Conservation (phyloP, 176 grass and related monocot species). For the Carex myosuroides region DNA sequence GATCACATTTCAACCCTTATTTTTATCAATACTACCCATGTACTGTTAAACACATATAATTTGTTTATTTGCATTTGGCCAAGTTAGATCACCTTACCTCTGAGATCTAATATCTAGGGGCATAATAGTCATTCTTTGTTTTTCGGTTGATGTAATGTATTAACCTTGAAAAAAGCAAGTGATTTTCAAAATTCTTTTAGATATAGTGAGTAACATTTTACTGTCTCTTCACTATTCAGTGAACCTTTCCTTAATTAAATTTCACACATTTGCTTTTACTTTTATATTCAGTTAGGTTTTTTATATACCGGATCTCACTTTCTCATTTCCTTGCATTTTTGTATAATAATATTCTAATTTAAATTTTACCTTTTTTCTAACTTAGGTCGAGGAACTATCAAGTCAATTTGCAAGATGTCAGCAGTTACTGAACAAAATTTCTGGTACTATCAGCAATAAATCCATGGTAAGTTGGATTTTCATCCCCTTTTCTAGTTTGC, state of each 20-base stretch:
- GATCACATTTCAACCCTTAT: not conserved
- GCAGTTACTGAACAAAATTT: constrained; percentile 32
- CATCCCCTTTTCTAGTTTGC: not conserved
- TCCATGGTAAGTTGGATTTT: constrained; percentile 21
- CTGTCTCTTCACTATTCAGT: too few relatives aligned
- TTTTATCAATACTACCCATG: not conserved
- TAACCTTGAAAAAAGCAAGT: not conserved
- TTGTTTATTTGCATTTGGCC: not conserved
- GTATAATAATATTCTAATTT: not conserved
- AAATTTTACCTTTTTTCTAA: not conserved
- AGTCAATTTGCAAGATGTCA: constrained; percentile 37
- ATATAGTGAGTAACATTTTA: not conserved
- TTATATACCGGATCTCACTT: not conserved
- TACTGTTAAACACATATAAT: too few relatives aligned
- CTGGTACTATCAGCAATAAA: constrained; percentile 29
- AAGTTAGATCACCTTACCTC: not conserved
- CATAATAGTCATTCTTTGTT: too few relatives aligned
- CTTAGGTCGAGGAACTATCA: constrained; percentile 30
- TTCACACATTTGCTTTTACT: too few relatives aligned
- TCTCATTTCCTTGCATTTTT: not conserved
- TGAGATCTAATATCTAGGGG: too few relatives aligned
- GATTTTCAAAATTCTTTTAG: not conserved
- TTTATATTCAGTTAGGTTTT: not conserved
- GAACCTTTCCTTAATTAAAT: too few relatives aligned
- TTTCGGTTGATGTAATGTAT: not conserved